Evolutionary conservation across 2,329 filamentous ascomycete species (phyloP).

Genomic region (Neoscytalidium dimidiatum): DNA sequence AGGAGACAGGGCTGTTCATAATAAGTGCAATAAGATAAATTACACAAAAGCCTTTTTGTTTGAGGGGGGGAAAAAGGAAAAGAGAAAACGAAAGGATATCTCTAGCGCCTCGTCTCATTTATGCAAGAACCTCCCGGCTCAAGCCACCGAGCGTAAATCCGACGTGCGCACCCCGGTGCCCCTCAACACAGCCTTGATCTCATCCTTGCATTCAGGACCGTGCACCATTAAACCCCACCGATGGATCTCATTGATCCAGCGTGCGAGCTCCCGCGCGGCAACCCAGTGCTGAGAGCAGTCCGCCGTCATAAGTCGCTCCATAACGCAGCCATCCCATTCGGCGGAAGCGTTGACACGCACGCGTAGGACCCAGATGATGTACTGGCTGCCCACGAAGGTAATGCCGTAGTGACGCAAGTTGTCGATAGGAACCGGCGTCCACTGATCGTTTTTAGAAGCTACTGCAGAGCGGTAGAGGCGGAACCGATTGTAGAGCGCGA

Average conservation of each 20-base stretch:
- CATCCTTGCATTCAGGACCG: slow-evolving; percentile 17
- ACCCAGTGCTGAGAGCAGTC: slow-evolving; percentile 28
- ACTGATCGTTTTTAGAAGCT: slow-evolving; percentile 6
- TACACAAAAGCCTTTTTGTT: no score
- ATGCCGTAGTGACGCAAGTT: slow-evolving; percentile 16
- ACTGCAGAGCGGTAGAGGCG: slow-evolving; percentile 6
- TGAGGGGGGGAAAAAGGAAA: no score
- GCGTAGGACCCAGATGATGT: slow-evolving; percentile 24
- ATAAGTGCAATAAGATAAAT: no score
- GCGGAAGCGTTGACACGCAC: background rate
- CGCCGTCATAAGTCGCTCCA: slow-evolving; percentile 21
- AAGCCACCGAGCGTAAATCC: background rate
- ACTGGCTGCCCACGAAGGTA: slow-evolving; percentile 27
- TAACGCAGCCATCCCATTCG: background rate
- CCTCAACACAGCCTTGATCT: slow-evolving; percentile 17
- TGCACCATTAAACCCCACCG: slow-evolving; percentile 20
- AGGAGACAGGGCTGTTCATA: no score
- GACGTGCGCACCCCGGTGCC: background rate
- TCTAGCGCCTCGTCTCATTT: background rate
- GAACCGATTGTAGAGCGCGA: slow-evolving; percentile 18
- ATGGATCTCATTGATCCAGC: slow-evolving; percentile 20
- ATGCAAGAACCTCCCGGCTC: background rate
- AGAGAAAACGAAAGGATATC: no score
- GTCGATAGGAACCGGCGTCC: background rate
- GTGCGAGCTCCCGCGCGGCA: background rate